A percentile compares a stretch with the other conserved stretches of the same genome.
Conservation (phyloP, 768 basidiomycete species). For the Coprinopsis cinerea region DNA sequence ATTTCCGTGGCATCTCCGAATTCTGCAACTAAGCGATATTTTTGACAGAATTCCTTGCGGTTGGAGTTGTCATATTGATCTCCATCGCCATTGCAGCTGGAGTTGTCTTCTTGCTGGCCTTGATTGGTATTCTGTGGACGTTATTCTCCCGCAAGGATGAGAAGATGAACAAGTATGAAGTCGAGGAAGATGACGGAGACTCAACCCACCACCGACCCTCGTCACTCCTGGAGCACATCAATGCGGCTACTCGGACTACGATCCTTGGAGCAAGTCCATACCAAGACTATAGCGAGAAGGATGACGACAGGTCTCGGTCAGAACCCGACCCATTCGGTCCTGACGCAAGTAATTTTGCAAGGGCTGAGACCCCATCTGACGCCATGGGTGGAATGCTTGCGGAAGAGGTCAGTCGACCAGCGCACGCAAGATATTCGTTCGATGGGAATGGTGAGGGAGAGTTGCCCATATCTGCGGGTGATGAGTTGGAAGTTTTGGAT, state of each 20-base stretch:
- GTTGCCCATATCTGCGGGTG: slow-evolving; percentile 59
- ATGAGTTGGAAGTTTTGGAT: slow-evolving; percentile 71
- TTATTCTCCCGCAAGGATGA: slow-evolving; percentile 81
- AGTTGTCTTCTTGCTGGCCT: slow-evolving; percentile 79
- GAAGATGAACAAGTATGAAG: slow-evolving; percentile 55
- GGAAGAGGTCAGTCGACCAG: slow-evolving; percentile 68
- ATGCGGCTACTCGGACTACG: slow-evolving; percentile 80
- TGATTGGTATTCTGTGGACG: slow-evolving; percentile 85
- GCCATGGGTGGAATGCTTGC: slow-evolving; percentile 56
- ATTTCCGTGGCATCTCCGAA: slow-evolving; percentile 2
- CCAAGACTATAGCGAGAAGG: slow-evolving; percentile 45
- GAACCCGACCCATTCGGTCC: slow-evolving; percentile 61
- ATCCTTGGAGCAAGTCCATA: slow-evolving; percentile 56
- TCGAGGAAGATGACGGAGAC: slow-evolving; percentile 69
- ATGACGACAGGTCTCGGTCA: slow-evolving; percentile 37
- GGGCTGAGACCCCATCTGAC: slow-evolving; percentile 79
- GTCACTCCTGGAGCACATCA: slow-evolving; percentile 85
- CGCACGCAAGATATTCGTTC: slow-evolving; percentile 79
- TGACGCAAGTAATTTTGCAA: slow-evolving; percentile 71
- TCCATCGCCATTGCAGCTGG: slow-evolving; percentile 97
- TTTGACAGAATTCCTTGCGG: slow-evolving; percentile 72
- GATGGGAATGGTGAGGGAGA: slow-evolving; percentile 78
- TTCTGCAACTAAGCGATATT: slow-evolving; percentile 11
- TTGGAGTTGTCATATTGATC: slow-evolving; percentile 92
- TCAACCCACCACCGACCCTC: slow-evolving; percentile 78